Evolutionary conservation across 192 early-diverging fungal species (phyloP), one percentile per base, ranked within the genome.

Genomic region (Funneliformis mosseae): DNA sequence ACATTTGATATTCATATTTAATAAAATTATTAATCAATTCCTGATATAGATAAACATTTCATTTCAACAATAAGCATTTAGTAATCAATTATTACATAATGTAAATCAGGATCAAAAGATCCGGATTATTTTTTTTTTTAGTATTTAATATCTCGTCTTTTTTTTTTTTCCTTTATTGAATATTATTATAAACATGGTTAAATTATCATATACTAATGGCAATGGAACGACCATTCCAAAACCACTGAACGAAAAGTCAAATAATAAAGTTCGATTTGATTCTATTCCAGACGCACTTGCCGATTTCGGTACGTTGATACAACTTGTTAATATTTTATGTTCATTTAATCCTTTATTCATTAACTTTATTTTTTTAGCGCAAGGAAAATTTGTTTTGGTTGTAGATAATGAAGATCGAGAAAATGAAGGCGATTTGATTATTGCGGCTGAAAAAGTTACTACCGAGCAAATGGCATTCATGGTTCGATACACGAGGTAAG

Each of bases 401-500:
- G 95, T 98, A 80, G 98, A 99, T 87, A 94, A 98, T 83, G 97
- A 99, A 81, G 97, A 98, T 81, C 94, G 97, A 21, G 98, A 99
- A 86, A 99, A 99, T 87, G 98, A 99, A 84, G 98, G 98, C 45
- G 98, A 99, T 84, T 86, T 99, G 66, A 96, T 99, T 77, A 96
- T 98, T 82, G 95, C 98, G 0, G 98, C 94, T n/a, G 92, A 99
- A 85, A 94, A 95, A 84, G 84, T 95, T 12, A 98, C 96, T 1
- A 92, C 93, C 0, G 95, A 95, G 81, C 93, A 97, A 82, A 92
- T 97, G 87, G 97, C 97, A 1, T 99, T 99, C 81, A 91, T 97
- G 84, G 94, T 99, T 87, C 92, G 96, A 74, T 93, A 99, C 84
- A 94, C 94, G 28, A 96, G 93, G 94, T 95, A 88, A 81, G 59